Evolutionary conservation across 2,329 filamentous ascomycete species (phyloP).

Genomic region (Ophiostoma sp.): DNA sequence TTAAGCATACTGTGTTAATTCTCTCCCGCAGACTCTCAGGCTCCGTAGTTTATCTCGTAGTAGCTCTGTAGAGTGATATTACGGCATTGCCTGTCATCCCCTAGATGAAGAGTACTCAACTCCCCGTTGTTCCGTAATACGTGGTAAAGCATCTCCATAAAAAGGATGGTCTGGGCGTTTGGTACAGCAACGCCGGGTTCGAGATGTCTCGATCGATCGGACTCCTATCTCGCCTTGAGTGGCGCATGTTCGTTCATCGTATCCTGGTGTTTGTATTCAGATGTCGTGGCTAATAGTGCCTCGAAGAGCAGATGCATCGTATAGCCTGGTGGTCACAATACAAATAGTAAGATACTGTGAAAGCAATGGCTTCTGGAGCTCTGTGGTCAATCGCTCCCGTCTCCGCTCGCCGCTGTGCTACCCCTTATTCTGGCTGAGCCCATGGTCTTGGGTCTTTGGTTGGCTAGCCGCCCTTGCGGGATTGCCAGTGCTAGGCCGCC

Average conservation of each 20-base stretch:
- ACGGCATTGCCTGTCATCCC: not conserved
- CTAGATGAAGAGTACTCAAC: not conserved
- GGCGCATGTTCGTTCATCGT: not conserved
- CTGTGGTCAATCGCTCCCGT: too few species aligned
- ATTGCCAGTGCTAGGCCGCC: not conserved
- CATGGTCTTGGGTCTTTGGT: slow-evolving; percentile 19
- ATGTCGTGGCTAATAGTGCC: not conserved
- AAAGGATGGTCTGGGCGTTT: slow-evolving; percentile 15
- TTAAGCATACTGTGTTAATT: not conserved
- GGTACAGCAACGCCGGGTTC: slow-evolving; percentile 12
- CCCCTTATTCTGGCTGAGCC: not conserved
- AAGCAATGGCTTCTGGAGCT: too few species aligned
- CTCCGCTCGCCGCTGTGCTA: too few species aligned
- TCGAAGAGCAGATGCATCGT: too few species aligned
- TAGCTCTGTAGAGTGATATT: not conserved
- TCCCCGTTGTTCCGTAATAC: not conserved
- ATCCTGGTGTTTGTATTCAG: not conserved
- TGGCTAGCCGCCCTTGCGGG: slow-evolving; percentile 26
- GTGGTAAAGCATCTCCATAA: slow-evolving; percentile 9
- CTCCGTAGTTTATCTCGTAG: not conserved
- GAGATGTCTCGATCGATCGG: slow-evolving; percentile 5
- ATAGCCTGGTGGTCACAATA: too few species aligned
- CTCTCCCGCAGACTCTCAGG: not conserved
- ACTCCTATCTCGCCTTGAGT: not conserved
- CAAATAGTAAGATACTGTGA: too few species aligned